phyloP scores from a whole-genome alignment of 805 yeast genomes.

The Yamadazyma tumulicola region DNA sequence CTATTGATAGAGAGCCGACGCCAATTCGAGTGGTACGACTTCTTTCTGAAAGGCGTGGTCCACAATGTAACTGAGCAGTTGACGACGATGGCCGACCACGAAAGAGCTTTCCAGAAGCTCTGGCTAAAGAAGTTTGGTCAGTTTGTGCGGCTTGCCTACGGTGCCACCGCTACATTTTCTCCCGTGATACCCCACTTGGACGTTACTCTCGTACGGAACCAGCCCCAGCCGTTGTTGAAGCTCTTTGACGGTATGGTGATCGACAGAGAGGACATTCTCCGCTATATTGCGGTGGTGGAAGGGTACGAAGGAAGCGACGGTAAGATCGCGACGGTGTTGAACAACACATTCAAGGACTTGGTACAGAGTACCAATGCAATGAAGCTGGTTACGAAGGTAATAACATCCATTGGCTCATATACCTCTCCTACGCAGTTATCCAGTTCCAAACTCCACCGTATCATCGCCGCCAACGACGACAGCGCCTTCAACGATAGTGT shows the following conservation, averaged over 20 bases:
- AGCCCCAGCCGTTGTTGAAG: constrained; percentile 18
- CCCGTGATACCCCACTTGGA: constrained; percentile 29
- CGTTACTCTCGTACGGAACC: constrained; percentile 29
- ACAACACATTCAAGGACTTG: constrained; percentile 44
- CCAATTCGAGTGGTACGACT: constrained; percentile 54
- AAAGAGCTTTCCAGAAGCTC: constrained; percentile 47
- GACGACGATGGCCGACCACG: constrained; percentile 55
- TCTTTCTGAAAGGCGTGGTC: constrained; percentile 36
- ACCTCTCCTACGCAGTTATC: constrained; percentile 18
- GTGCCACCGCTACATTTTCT: constrained; percentile 6
- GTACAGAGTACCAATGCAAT: constrained; percentile 37
- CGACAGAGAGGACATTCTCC: constrained; percentile 30
- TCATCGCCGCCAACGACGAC: constrained; percentile 17
- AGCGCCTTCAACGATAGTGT: constrained; percentile 35
- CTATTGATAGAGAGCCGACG: constrained; percentile 59
- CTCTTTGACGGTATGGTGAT: constrained; percentile 34
- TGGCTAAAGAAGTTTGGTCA: constrained; percentile 66
- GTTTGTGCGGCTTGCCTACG: constrained; percentile 22
- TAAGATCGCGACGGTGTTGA: constrained; percentile 37
- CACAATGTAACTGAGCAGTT: constrained; percentile 53
- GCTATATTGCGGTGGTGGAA: constrained; percentile 24
- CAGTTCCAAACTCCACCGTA: constrained; percentile 11
- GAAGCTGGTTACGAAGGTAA: constrained; percentile 29
- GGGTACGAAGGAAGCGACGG: constrained; percentile 14
- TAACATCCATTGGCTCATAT: constrained; percentile 27